phyloP scores from a whole-genome alignment of 192 early-diverging fungal species.

The Podochytrium sp. region DNA sequence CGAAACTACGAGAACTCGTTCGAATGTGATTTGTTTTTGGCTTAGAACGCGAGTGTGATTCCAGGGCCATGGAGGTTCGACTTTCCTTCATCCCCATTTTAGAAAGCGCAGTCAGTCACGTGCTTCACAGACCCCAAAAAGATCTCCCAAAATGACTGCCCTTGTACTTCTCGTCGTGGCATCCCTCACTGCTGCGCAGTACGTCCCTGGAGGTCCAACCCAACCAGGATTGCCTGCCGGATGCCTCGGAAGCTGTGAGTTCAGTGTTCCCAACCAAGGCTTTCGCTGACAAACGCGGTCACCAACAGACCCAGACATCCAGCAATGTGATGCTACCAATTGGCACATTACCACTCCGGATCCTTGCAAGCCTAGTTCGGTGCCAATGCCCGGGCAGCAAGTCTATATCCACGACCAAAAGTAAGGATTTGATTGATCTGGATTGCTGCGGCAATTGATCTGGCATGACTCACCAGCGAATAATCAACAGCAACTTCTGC shows the following conservation, averaged over 20 bases:
- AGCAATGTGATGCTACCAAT: neutral
- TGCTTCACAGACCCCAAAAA: neutral
- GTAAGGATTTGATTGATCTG: neutral
- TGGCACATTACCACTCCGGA: constrained; percentile 28
- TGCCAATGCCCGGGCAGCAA: constrained; percentile 3
- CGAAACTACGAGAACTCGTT: no score
- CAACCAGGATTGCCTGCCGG: constrained; percentile 16
- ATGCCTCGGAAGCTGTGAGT: constrained; percentile 16
- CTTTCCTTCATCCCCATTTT: no score
- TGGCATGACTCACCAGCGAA: neutral
- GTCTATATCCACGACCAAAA: constrained; percentile 16
- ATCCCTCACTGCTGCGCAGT: neutral
- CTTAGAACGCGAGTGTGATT: no score
- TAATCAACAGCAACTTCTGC: constrained; percentile 37
- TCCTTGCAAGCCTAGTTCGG: constrained; percentile 8
- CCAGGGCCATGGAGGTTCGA: no score
- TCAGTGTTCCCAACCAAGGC: no score
- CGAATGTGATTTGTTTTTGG: no score
- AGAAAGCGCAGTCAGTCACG: no score
- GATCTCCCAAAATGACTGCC: neutral
- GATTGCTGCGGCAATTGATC: neutral
- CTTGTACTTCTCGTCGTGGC: neutral
- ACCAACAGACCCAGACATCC: constrained; percentile 7
- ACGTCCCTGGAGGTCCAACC: neutral
- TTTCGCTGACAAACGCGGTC: neutral